Percentiles rank a stretch among this genome's conserved stretches.
Evolutionary conservation across 2,329 filamentous ascomycete genomes (phyloP).

Genomic region (Apiospora saccharicola): DNA sequence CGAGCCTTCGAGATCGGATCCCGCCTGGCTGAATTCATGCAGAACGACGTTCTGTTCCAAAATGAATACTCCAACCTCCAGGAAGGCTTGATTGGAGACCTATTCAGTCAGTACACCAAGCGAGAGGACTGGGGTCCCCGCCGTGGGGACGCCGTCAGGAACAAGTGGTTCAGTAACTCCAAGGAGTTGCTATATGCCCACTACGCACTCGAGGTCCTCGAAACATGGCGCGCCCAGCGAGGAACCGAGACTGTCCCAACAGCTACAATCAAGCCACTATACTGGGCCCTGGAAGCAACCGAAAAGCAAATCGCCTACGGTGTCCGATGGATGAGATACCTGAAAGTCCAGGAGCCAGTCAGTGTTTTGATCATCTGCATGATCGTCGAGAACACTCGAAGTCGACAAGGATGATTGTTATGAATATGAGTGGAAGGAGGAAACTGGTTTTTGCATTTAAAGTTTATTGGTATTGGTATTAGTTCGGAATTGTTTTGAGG

Average conservation of each 20-base stretch:
- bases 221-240: background rate
- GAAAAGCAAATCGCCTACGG: background rate
- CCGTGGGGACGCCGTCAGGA: background rate
- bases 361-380: background rate
- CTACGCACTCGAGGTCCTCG: background rate
- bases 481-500: background rate
- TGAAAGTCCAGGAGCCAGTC: background rate
- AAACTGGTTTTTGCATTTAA: background rate
- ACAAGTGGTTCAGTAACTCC: background rate
- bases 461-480: background rate
- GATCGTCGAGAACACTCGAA: background rate
- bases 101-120: background rate
- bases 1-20: background rate
- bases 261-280: background rate
- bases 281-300: background rate
- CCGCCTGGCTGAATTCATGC: background rate
- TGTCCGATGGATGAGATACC: background rate
- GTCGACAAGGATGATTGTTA: background rate
- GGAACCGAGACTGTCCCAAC: background rate
- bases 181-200: background rate
- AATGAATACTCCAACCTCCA: background rate
- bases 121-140: background rate
- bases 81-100: too few species aligned
- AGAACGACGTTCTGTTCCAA: background rate
- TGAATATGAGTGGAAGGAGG: background rate